Evolutionary conservation across 805 yeast species (phyloP).

Genomic region (Suhomyces sp.): DNA sequence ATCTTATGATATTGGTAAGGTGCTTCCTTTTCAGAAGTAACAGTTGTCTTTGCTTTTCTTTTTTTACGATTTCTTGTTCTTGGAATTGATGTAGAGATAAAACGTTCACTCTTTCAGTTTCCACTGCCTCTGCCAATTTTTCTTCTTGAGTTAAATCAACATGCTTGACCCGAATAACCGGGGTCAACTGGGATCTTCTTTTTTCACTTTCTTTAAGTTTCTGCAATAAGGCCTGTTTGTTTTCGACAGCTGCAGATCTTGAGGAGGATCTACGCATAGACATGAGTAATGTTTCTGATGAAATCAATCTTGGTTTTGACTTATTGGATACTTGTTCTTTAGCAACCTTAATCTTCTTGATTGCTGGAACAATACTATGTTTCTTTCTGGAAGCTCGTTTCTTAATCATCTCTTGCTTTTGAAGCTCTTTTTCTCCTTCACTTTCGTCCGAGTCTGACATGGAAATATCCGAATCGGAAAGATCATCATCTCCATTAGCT

Average conservation of each 20-base stretch:
- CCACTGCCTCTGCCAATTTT: slow-evolving; percentile 75
- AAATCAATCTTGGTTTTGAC: slow-evolving; percentile 30
- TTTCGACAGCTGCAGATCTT: slow-evolving; percentile 73
- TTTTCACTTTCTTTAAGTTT: slow-evolving; percentile 68
- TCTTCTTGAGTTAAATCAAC: slow-evolving; percentile 69
- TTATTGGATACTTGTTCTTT: slow-evolving; percentile 20
- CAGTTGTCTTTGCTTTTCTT: slow-evolving; percentile 71
- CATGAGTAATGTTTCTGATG: slow-evolving; percentile 51
- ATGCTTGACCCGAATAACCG: slow-evolving; percentile 39
- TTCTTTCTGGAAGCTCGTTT: slow-evolving; percentile 26
- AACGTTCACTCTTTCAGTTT: slow-evolving; percentile 77
- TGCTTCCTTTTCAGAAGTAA: slow-evolving; percentile 64
- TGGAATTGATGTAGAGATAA: slow-evolving; percentile 72
- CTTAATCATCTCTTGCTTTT: slow-evolving; percentile 40
- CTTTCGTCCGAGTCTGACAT: slow-evolving; percentile 59
- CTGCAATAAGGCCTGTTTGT: slow-evolving; percentile 72
- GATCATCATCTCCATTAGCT: slow-evolving; percentile 43
- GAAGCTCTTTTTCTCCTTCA: slow-evolving; percentile 66
- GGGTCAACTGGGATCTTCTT: slow-evolving; percentile 49
- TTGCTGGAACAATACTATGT: slow-evolving; percentile 28
- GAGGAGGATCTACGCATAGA: slow-evolving; percentile 68
- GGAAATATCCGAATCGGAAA: slow-evolving; percentile 55
- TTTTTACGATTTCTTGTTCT: slow-evolving; percentile 81
- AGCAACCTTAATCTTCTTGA: slow-evolving; percentile 29
- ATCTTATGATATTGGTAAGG: slow-evolving; percentile 59